Base-by-base conservation (phyloP, 2,329 filamentous ascomycete species). In the Colletotrichum siamense region DNA sequence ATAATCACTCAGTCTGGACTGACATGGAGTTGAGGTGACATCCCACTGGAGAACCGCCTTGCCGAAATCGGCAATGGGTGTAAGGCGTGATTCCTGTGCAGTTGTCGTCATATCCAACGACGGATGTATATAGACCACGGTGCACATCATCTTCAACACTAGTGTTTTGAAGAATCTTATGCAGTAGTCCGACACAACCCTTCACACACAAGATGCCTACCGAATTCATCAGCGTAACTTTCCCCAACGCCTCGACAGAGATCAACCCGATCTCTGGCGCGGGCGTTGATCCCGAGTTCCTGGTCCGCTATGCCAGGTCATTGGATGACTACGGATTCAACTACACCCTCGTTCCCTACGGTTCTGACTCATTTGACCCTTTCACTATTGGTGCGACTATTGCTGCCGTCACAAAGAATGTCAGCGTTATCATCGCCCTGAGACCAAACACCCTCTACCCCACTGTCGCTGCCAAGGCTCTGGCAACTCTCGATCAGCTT, bases 361-460 rank as follows among this genome's bases (percentile, higher is more conserved):
- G 88, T 67, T 92, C 91, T 0, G 87, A 86, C 3, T 88, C 81
- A 12, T 91, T 87, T 73, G 90, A 92, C 77, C 90, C 90, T 1
- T 92, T 89, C 83, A 92, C 91, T 7, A 86, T 90, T 13, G 91
- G 90, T 26, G 90, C 91, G 0, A 92, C 89, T 16, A 91, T 93
- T 73, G 87, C 88, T 0, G 82, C 91, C 0, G 86, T 84, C 55
- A 92, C 91, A 68, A 92, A 91, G 78, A 88, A 92, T 32, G 82
- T 93, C 79, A 92, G 90, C 78, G 84, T 92, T 76, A 91, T 92
- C 80, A 92, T 92, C 74, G 91, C 91, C 4, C 87, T 92, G 4
- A 88, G 91, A 2, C 91, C 91, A 34, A 93, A 93, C 84, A 92
- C 90, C 0, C 80, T 92, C 9, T 92, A 91, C 79, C 91, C 91